Evolutionary conservation across 495 filamentous ascomycete species (phyloP), one percentile per base, ranked within the genome.

Genomic region (Penicillium cinerascens): DNA sequence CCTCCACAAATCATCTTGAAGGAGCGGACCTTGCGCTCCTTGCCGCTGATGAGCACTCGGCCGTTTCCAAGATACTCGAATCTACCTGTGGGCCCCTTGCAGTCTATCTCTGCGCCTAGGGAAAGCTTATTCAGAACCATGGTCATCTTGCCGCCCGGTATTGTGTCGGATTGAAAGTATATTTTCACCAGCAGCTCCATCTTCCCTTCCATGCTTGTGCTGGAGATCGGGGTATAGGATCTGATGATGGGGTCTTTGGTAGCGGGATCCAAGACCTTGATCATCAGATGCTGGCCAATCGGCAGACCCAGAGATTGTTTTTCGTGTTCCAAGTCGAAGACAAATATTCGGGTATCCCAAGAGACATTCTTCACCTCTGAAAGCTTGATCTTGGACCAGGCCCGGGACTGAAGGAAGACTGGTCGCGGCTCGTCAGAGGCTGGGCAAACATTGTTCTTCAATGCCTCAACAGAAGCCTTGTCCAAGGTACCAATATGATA

Each of bases 1-100:
- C 92, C 92, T 25, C 80, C 92, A 54, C 88, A 93, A 44, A 97
- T 87, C 92, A 97, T 96, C 56, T 84, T 75, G 67, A 97, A 91
- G 21, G 76, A 78, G 37, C 77, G 77, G 1, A 96, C 82, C 2
- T 55, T 68, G 13, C 87, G 68, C 53, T 79, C 68, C 29, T 72
- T 74, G 3, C 81, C 83, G 35, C 81, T 79, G 33, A 96, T 70
- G 0, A 75, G 57, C 52, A 91, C 87, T 8, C 68, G 56, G 0
- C 92, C 91, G 1, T 74, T 65, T 2, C 87, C 87, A 0, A 84
- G 69, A 58, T 97, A 97, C 59, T 87, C 82, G 48, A 97, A 92
- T 62, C 91, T 87, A 5, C 92, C 92, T 1, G 91, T 87, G 0
- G 92, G 92, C 0, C 92, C 92, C 71, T 96, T 96, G 75, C 95